Evolutionary conservation across 2,329 filamentous ascomycete species (phyloP).

Genomic region (Aspergillus clavatus): DNA sequence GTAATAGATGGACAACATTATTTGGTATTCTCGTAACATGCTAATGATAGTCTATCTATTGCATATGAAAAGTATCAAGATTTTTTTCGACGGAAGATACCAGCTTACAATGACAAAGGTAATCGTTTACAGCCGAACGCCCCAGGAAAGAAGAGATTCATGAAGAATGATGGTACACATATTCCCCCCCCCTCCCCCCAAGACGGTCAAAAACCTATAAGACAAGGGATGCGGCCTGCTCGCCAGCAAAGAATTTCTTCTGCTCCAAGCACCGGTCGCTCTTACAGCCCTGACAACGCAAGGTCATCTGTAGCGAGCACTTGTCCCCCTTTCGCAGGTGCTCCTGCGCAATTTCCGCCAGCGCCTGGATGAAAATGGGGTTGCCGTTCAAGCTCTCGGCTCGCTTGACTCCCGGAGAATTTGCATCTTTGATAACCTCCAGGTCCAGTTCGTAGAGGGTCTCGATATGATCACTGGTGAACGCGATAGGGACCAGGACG

Average conservation of each 20-base stretch:
- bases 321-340: constrained; percentile 67
- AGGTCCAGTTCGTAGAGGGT: constrained; percentile 90
- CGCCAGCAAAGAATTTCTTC: constrained; percentile 60
- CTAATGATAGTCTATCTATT: no score
- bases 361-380: constrained; percentile 80
- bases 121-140: background rate
- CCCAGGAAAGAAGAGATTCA: background rate
- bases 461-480: constrained; percentile 98
- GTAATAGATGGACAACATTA: no score
- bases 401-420: constrained; percentile 78
- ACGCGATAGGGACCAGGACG: constrained; percentile 88
- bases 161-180: no score
- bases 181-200: no score
- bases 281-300: constrained; percentile 89
- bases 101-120: no score
- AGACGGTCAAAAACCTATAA: constrained; percentile 16
- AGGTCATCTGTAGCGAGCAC: constrained; percentile 81
- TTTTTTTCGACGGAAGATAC: no score
- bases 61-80: no score
- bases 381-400: constrained; percentile 90
- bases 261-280: constrained; percentile 77
- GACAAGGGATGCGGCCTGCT: constrained; percentile 32
- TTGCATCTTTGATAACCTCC: constrained; percentile 81
- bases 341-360: constrained; percentile 78
- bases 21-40: no score